Conservation (phyloP, 2,329 filamentous ascomycete species). For the Alternaria atra region DNA sequence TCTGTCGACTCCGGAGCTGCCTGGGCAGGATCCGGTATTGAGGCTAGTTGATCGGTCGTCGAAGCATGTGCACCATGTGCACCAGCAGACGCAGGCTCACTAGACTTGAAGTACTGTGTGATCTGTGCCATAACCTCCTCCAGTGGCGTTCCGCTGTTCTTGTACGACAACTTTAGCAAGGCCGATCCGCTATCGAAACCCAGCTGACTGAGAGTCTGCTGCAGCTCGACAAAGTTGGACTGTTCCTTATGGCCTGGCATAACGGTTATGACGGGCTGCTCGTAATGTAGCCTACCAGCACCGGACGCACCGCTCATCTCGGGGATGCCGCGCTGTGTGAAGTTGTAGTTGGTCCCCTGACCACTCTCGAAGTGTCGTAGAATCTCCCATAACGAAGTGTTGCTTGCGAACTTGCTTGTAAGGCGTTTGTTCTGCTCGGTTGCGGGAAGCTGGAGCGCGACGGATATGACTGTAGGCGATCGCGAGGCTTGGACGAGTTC, state of each 20-base stretch:
- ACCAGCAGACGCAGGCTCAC: conserved; percentile 38
- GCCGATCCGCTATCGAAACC: conserved; percentile 87
- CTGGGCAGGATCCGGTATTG: conserved; percentile 30
- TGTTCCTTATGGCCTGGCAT: conserved; percentile 76
- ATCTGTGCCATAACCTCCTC: conserved; percentile 89
- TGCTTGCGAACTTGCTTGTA: conserved; percentile 86
- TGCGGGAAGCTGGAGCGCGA: conserved; percentile 82
- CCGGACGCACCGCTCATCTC: conserved; percentile 65
- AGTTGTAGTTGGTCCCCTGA: conserved; percentile 65
- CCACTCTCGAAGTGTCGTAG: conserved; percentile 86
- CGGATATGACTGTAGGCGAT: conserved; percentile 83
- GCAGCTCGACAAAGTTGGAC: conserved; percentile 78
- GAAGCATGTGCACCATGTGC: conserved; percentile 42
- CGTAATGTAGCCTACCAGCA: conserved; percentile 81
- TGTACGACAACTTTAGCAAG: conserved; percentile 80
- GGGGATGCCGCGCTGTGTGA: conserved; percentile 84
- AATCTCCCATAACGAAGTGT: conserved; percentile 87
- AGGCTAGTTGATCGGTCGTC: conserved; percentile 38
- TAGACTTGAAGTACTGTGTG: conserved; percentile 72
- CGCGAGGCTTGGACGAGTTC: conserved; percentile 89
- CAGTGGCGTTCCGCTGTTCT: conserved; percentile 77
- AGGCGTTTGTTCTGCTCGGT: conserved; percentile 66
- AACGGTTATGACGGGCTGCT: conserved; percentile 84
- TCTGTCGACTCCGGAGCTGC: conserved; percentile 38
- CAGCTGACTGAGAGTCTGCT: conserved; percentile 87